Evolutionary conservation across 768 basidiomycete species (phyloP), one percentile per base, ranked within the genome.

Genomic region (Tubosaeta sp.): DNA sequence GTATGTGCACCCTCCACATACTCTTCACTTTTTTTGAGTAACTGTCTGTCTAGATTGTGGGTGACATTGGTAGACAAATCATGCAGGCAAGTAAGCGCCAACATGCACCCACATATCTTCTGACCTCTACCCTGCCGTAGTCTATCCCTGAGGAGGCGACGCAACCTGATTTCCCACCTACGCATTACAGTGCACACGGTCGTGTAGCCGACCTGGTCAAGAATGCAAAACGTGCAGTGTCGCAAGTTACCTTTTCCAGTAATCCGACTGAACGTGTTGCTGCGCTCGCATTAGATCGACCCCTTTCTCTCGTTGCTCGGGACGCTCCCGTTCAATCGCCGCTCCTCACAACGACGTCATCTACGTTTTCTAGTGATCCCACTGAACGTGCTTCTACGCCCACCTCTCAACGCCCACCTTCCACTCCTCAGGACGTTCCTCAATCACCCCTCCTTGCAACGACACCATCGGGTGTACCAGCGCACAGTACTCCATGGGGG

Each of bases 121-220:
- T 59, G 41, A 61, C 11, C 12, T 53, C 29, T 43, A 12, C 39
- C 29, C 6, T 48, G 10, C 27, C 4, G 7, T 31, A 87, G 82
- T 89, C 87, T 75, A 86, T 96, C 13, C 83, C 90, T 1, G 81
- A 90, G 53, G 85, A 88, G n/a, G 68, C 72, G 18, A 91, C 90
- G 0, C 81, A 84, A 46, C 91, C 92, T 16, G 94, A 94, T 22
- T 73, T 87, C 30, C 78, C 86, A 3, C 79, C 92, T 16, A 75
- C 79, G 13, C 75, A 84, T 54, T 97, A 94, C 63, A 73, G 75
- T 36, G 83, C 82, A 1, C 87, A 86, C 47, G 67, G 76, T 41
- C 82, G 76, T 56, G 84, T 84, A 1, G 79, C 83, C 43, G 68
- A 73, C 34, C 70, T 87, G 11, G 76, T 87, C 10, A 71, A 72